Percentiles rank a stretch among this genome's conserved stretches.
Conservation (phyloP, 2,329 filamentous ascomycete species). For the Epichloe gansuensis region DNA sequence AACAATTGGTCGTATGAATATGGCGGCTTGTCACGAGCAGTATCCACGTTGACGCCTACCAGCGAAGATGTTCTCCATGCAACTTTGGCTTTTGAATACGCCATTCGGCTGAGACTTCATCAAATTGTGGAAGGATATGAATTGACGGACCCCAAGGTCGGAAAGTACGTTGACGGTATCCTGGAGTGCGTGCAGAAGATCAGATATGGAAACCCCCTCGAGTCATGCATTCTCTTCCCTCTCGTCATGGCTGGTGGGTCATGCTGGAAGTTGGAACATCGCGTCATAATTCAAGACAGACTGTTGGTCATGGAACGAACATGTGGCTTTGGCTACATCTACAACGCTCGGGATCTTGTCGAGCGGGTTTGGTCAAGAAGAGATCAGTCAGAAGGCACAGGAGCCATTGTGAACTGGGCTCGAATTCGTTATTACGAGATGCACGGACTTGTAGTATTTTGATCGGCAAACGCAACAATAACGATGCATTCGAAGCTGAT, state of each 20-base stretch:
- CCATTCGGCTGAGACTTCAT: slow-evolving; percentile 28
- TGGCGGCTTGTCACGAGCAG: slow-evolving; percentile 14
- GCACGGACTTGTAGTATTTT: slow-evolving; percentile 22
- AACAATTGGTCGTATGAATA: slow-evolving; percentile 24
- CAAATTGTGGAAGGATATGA: slow-evolving; percentile 30
- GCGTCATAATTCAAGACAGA: slow-evolving; percentile 25
- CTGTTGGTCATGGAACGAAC: slow-evolving; percentile 31
- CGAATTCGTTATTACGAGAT: slow-evolving; percentile 23
- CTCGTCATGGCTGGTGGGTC: slow-evolving; percentile 28
- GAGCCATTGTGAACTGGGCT: slow-evolving; percentile 21
- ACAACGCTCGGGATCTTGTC: slow-evolving; percentile 25
- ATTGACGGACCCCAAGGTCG: slow-evolving; percentile 20
- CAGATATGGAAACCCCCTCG: slow-evolving; percentile 27
- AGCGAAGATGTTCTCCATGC: slow-evolving; percentile 21
- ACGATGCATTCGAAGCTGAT: background rate
- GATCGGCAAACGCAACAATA: background rate
- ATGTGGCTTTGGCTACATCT: slow-evolving; percentile 29
- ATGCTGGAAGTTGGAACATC: slow-evolving; percentile 23
- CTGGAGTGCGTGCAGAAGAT: slow-evolving; percentile 24
- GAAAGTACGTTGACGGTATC: slow-evolving; percentile 20
- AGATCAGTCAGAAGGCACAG: slow-evolving; percentile 16
- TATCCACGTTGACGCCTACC: slow-evolving; percentile 10
- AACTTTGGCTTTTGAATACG: slow-evolving; percentile 27
- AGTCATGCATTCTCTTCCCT: slow-evolving; percentile 27
- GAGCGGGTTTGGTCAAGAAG: slow-evolving; percentile 26